Percentiles rank a stretch among this genome's conserved stretches.
Evolutionary conservation across 306 rosid species (phyloP).

Genomic region (Alnus glutinosa): DNA sequence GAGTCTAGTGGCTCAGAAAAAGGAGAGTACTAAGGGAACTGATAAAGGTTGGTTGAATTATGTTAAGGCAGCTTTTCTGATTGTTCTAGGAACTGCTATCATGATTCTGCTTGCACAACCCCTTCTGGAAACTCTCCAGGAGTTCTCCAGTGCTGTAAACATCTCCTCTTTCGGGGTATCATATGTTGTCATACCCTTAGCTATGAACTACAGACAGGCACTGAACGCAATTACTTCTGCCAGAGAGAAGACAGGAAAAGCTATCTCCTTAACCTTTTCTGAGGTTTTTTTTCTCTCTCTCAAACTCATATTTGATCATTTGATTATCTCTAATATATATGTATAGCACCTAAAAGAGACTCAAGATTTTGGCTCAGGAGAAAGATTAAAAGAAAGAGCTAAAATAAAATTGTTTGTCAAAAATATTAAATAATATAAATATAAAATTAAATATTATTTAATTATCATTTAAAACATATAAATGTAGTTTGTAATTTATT

Average conservation of each 20-base stretch:
- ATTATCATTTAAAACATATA: too few relatives aligned
- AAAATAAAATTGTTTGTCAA: too few relatives aligned
- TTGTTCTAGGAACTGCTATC: slow-evolving; percentile 31
- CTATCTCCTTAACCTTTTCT: slow-evolving; percentile 41
- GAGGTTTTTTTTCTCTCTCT: slow-evolving; percentile 32
- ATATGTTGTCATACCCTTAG: slow-evolving; percentile 38
- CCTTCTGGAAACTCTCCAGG: slow-evolving; percentile 27
- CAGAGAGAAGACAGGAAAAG: slow-evolving; percentile 28
- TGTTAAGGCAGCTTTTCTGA: slow-evolving; percentile 29
- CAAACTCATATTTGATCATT: background rate
- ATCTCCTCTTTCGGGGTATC: slow-evolving; percentile 36
- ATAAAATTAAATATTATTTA: too few relatives aligned
- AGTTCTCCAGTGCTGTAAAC: slow-evolving; percentile 31
- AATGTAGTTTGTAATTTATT: too few relatives aligned
- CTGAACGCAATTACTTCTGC: slow-evolving; percentile 28
- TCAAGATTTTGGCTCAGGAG: too few relatives aligned
- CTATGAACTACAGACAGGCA: slow-evolving; percentile 32
- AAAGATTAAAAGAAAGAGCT: too few relatives aligned
- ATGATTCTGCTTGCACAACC: slow-evolving; percentile 26
- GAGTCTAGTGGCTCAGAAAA: background rate
- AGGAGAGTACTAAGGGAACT: background rate
- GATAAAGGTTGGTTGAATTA: slow-evolving; percentile 28
- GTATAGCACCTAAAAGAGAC: too few relatives aligned
- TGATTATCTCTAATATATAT: too few relatives aligned
- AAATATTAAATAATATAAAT: too few relatives aligned